Conservation (phyloP, 2,329 filamentous ascomycete genomes). For the Geosmithia flava region DNA sequence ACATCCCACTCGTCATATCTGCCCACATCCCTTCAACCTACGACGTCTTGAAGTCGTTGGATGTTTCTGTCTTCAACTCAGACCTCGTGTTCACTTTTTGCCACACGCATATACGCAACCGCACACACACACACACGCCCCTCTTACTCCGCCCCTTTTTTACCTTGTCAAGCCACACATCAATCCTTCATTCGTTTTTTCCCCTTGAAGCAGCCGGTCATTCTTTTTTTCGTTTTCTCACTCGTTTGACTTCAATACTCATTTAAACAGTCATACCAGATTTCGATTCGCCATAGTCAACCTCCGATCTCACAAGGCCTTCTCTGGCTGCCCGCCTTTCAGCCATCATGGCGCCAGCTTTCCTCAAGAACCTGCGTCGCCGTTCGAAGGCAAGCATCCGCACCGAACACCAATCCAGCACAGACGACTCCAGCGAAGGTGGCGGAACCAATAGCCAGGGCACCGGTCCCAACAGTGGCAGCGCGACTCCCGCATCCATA, state of each 20-base stretch:
- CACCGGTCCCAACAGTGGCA: slow-evolving; percentile 54
- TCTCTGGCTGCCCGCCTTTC: not conserved
- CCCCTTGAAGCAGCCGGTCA: too few species aligned
- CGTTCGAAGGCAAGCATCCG: slow-evolving; percentile 66
- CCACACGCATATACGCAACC: not conserved
- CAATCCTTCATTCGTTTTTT: not conserved
- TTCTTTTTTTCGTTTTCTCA: not conserved
- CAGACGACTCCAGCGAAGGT: slow-evolving; percentile 46
- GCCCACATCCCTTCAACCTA: not conserved
- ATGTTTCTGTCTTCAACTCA: not conserved
- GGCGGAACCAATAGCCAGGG: slow-evolving; percentile 38
- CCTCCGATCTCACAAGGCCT: not conserved
- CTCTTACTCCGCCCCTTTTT: not conserved
- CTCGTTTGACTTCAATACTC: not conserved
- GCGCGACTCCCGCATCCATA: slow-evolving; percentile 64
- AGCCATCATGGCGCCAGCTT: slow-evolving; percentile 3
- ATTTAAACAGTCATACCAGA: not conserved
- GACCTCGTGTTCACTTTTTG: not conserved
- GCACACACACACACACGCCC: not conserved
- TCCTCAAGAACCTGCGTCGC: slow-evolving; percentile 57
- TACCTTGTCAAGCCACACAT: not conserved
- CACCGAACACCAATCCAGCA: slow-evolving; percentile 41
- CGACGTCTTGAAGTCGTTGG: not conserved
- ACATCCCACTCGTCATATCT: not conserved
- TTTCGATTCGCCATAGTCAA: not conserved